A percentile compares a stretch with the other conserved stretches of the same genome.
phyloP scores from a whole-genome alignment of 768 basidiomycete species.

The Tricholoma furcatifolium region DNA sequence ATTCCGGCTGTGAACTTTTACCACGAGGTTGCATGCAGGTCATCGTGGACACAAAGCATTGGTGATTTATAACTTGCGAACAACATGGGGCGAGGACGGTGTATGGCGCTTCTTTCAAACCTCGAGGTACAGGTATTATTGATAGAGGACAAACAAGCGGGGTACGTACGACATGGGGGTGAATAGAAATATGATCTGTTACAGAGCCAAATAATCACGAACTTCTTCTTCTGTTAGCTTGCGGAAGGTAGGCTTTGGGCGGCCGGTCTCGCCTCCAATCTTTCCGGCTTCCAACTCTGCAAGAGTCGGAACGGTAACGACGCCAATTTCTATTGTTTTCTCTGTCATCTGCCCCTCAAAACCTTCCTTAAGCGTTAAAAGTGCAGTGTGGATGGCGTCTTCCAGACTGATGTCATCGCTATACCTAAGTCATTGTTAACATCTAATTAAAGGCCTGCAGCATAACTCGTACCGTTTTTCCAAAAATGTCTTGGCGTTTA shows the following conservation, averaged over 20 bases:
- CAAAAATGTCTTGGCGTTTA: slow-evolving; percentile 98
- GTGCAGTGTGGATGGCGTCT: slow-evolving; percentile 98
- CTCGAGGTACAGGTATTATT: not conserved
- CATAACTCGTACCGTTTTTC: slow-evolving; percentile 73
- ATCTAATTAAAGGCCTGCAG: slow-evolving; percentile 12
- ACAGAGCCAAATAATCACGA: slow-evolving; percentile 89
- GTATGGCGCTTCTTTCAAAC: not conserved
- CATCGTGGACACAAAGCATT: not conserved
- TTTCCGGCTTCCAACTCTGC: slow-evolving; percentile 69
- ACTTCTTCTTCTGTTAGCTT: slow-evolving; percentile 97
- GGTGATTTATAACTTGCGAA: not conserved
- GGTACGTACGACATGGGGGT: slow-evolving; percentile 24
- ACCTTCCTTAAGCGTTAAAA: slow-evolving; percentile 96
- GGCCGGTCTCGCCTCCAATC: slow-evolving; percentile 63
- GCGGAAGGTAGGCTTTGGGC: slow-evolving; percentile 87
- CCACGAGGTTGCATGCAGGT: not conserved
- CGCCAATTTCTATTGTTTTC: slow-evolving; percentile 98
- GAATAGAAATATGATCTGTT: slow-evolving; percentile 22
- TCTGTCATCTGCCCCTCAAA: slow-evolving; percentile 99
- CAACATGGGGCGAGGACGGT: not conserved
- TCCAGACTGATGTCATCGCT: slow-evolving; percentile 99
- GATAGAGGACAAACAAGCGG: not conserved
- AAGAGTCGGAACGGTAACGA: slow-evolving; percentile 85
- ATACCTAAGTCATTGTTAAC: slow-evolving; percentile 57
- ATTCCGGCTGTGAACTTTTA: too few species aligned